These are phyloP conservation scores for Melampsora larici-populina DNA, from an alignment of 1,284 basidiomycete genomes.

Conservation along the genomic window DNA sequence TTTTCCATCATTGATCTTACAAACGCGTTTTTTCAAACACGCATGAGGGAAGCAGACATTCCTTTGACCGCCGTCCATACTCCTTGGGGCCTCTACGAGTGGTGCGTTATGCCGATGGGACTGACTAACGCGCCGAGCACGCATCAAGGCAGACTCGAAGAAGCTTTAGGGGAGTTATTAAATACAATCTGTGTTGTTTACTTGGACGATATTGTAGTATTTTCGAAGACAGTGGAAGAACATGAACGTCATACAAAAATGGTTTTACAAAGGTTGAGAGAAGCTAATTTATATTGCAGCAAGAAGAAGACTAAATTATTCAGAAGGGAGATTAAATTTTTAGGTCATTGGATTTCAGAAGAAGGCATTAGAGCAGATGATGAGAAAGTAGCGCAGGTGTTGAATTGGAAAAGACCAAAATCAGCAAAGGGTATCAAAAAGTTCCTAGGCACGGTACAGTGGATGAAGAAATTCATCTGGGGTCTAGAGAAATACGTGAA, in stretches of 20 bases:
- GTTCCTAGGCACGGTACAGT: constrained; percentile 47
- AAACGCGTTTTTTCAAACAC: constrained; percentile 57
- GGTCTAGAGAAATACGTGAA: too few relatives aligned
- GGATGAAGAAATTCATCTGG: too few relatives aligned
- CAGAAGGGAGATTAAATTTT: too few relatives aligned
- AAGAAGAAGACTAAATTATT: too few relatives aligned
- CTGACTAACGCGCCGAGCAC: constrained; percentile 55
- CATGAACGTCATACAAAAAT: too few relatives aligned
- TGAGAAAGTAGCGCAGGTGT: constrained; percentile 48
- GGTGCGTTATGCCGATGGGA: constrained; percentile 58
- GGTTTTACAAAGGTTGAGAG: too few relatives aligned
- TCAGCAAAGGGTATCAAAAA: constrained; percentile 51
- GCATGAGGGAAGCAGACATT: constrained; percentile 54
- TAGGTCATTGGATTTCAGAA: too few relatives aligned
- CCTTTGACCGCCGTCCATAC: constrained; percentile 56
- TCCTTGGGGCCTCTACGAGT: constrained; percentile 56
- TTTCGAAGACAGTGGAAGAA: too few relatives aligned
- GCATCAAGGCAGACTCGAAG: constrained; percentile 47
- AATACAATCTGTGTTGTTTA: too few relatives aligned
- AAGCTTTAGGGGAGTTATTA: constrained; percentile 27
- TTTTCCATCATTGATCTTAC: too few relatives aligned
- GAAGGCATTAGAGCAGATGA: background rate
- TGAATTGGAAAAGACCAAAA: constrained; percentile 54
- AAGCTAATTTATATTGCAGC: too few relatives aligned
- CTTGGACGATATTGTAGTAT: too few relatives aligned